phyloP scores from a whole-genome alignment of 441 rosid species.

The Erodium texanum region DNA sequence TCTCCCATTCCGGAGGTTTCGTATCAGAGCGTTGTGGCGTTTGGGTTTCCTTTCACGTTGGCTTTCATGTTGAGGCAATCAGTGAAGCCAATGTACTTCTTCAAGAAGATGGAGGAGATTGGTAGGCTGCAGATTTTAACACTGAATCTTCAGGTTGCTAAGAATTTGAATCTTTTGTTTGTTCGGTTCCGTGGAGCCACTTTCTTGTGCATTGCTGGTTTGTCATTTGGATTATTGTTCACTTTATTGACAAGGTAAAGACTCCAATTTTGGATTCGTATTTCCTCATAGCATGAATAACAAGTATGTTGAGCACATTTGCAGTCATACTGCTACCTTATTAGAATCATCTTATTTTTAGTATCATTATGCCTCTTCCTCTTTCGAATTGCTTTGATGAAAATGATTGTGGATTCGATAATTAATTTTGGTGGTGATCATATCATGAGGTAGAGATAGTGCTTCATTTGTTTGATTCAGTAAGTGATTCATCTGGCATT shows the following conservation, averaged over 20 bases:
- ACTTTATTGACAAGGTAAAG: conserved; percentile 25
- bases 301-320: not conserved
- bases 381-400: too few relatives aligned
- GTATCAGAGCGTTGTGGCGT: conserved; percentile 54
- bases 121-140: conserved; percentile 87
- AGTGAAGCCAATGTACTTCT: conserved; percentile 73
- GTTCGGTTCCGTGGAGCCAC: conserved; percentile 49
- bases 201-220: conserved; percentile 41
- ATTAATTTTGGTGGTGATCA: too few relatives aligned
- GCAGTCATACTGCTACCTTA: too few relatives aligned
- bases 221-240: conserved; percentile 39
- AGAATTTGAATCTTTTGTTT: conserved; percentile 55
- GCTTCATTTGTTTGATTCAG: too few relatives aligned
- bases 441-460: too few relatives aligned
- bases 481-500: too few relatives aligned
- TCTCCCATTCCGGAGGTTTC: conserved; percentile 46
- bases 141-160: conserved; percentile 59
- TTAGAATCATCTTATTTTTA: too few relatives aligned
- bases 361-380: too few relatives aligned
- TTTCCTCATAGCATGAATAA: not conserved
- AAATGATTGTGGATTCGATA: too few relatives aligned
- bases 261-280: not conserved
- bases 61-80: conserved; percentile 72
- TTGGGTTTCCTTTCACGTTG: conserved; percentile 67
- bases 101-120: conserved; percentile 79